Base-by-base conservation (phyloP, 2,329 filamentous ascomycete genomes). In the Lachnellula suecica region DNA sequence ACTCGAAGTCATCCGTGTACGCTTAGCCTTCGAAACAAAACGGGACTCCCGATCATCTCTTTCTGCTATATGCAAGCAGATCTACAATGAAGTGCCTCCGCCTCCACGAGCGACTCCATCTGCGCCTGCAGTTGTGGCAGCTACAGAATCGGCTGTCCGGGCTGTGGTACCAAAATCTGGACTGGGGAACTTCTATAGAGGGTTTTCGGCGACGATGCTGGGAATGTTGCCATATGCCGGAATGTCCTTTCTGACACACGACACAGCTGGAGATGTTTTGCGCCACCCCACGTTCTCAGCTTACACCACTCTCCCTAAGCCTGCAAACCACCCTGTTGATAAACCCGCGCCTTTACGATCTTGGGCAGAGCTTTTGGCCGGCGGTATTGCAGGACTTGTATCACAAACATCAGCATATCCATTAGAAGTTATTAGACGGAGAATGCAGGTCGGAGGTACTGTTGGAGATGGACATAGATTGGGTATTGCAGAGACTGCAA, bases 161-260 rank as follows among this genome's bases (percentile, higher is more conserved):
- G 72, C 75, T 9, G 74, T 79, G 0, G 76, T 81, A 0, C 86
- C 89, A 0, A 78, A 76, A 23, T 79, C 79, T 10, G 93, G 93
- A 4, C 69, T 97, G 1, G 72, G 83, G 51, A 99, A 99, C 71
- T 99, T 99, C 70, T 99, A 97, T 72, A 85, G 94, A 44, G 94
- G 94, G 45, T 99, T 99, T 70, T 83, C 85, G 0, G 89, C 93
- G 0, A 97, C 94, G 0, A 72, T 99, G 4, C 78, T 95, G 54
- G 94, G 94, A 62, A 99, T 99, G 93, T 76, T 99, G 1, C 94
- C 94, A 0, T 99, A 99, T 66, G 94, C 94, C 1, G 94, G 94
- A 63, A 87, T 95, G 66, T 96, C 91, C 1, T 99, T 99, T 73
- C 80, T 99, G 37, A 96, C 91, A 0, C 94, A 99, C 73, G 94